Percentiles rank a stretch among this genome's conserved stretches.
phyloP scores from a whole-genome alignment of 768 basidiomycete genomes.

The Trametes meyenii region DNA sequence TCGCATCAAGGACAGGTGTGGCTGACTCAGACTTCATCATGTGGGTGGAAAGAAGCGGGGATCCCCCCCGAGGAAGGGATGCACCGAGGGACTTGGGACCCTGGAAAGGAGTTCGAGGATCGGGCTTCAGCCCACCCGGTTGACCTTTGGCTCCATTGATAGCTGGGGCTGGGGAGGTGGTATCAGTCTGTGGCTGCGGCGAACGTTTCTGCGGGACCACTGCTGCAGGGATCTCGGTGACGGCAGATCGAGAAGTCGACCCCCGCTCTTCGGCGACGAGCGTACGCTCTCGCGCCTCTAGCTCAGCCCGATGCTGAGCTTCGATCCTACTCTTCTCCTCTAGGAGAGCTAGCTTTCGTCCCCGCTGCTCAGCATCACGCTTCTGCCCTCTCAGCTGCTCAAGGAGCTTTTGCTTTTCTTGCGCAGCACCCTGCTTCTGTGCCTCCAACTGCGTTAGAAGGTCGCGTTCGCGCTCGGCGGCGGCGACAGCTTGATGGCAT shows the following conservation, averaged over 20 bases:
- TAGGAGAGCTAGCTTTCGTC: neutral
- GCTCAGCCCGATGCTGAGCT: neutral
- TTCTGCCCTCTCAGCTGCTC: constrained; percentile 4
- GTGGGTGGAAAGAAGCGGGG: neutral
- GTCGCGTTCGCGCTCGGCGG: neutral
- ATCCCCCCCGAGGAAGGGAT: neutral
- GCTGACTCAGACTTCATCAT: neutral
- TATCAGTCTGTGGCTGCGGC: too few relatives aligned
- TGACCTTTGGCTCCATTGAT: neutral
- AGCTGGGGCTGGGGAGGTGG: too few relatives aligned
- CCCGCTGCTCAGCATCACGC: neutral
- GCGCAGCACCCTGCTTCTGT: neutral
- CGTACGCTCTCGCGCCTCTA: neutral
- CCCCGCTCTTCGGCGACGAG: too few relatives aligned
- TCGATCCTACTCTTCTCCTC: constrained; percentile 8
- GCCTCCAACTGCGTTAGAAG: constrained; percentile 10
- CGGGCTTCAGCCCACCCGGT: neutral
- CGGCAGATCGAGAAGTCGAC: too few relatives aligned
- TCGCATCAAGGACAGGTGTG: neutral
- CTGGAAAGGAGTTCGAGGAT: neutral
- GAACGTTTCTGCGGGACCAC: too few relatives aligned
- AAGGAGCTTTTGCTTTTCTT: constrained; percentile 5
- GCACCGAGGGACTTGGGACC: neutral
- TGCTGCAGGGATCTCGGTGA: too few relatives aligned
- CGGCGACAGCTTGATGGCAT: neutral